Evolutionary conservation across 2,329 filamentous ascomycete genomes (phyloP).

Genomic region (Fusarium sp.): DNA sequence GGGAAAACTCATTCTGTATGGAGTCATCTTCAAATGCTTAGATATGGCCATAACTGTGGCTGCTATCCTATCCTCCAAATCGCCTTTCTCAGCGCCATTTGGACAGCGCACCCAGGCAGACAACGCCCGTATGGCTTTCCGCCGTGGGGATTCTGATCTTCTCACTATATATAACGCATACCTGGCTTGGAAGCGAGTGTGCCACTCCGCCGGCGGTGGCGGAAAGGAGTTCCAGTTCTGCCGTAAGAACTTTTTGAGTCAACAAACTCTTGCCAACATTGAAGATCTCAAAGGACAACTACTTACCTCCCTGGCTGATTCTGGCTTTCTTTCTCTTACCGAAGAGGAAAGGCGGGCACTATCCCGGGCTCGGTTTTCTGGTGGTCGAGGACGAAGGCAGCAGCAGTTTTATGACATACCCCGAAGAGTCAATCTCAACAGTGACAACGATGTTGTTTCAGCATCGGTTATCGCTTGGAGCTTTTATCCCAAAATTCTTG

Average conservation of each 20-base stretch:
- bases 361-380: slow-evolving; percentile 71
- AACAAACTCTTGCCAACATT: slow-evolving; percentile 90
- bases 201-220: slow-evolving; percentile 69
- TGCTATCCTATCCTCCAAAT: slow-evolving; percentile 93
- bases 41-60: slow-evolving; percentile 93
- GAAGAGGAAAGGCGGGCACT: slow-evolving; percentile 77
- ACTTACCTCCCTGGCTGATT: slow-evolving; percentile 84
- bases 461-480: slow-evolving; percentile 90
- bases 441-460: slow-evolving; percentile 81
- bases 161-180: slow-evolving; percentile 96
- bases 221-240: slow-evolving; percentile 90
- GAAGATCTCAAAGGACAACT: slow-evolving; percentile 96
- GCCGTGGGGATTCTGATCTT: slow-evolving; percentile 88
- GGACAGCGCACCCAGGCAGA: slow-evolving; percentile 86
- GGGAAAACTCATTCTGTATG: slow-evolving; percentile 90
- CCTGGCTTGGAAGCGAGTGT: slow-evolving; percentile 85
- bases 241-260: slow-evolving; percentile 90
- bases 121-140: slow-evolving; percentile 80
- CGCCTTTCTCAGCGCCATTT: slow-evolving; percentile 89
- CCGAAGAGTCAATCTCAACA: slow-evolving; percentile 77
- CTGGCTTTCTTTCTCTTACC: slow-evolving; percentile 82
- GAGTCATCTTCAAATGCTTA: slow-evolving; percentile 87
- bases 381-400: slow-evolving; percentile 66
- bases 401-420: slow-evolving; percentile 86
- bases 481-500: slow-evolving; percentile 93